These are phyloP conservation scores for Stephania yunnanensis DNA, from an alignment of 164 flowering plant species.

Conservation along the genomic window DNA sequence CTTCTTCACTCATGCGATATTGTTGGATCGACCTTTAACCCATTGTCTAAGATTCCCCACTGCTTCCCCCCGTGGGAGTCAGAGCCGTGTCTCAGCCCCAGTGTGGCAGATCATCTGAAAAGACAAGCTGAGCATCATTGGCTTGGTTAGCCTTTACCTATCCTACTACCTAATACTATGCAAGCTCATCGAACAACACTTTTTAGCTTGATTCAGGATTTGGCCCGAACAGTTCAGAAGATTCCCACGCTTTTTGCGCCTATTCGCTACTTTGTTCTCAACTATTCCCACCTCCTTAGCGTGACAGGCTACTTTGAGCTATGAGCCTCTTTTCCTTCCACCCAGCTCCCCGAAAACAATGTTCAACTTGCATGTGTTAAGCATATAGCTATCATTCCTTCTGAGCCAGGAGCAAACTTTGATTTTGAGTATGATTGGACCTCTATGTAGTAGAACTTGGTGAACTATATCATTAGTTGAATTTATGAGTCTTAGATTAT, in stretches of 20 bases:
- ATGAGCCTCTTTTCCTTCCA: neutral
- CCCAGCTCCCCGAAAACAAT: neutral
- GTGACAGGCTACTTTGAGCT: neutral
- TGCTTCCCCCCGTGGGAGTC: too few species aligned
- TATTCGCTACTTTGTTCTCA: constrained; percentile 7
- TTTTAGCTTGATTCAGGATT: constrained; percentile 12
- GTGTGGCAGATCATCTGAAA: too few species aligned
- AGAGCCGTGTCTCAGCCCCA: too few species aligned
- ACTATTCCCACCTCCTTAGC: constrained; percentile 1
- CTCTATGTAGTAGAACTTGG: too few species aligned
- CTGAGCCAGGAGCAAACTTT: too few species aligned
- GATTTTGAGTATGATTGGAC: too few species aligned
- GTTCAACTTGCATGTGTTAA: neutral
- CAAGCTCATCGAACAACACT: constrained; percentile 9
- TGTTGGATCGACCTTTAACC: constrained; percentile 27
- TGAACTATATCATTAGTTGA: too few species aligned
- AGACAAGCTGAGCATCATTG: constrained; percentile 1
- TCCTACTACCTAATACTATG: constrained; percentile 4
- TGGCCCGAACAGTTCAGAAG: constrained; percentile 10
- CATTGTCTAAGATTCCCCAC: constrained; percentile 25
- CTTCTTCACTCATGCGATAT: constrained; percentile 23
- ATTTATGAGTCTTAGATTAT: too few species aligned
- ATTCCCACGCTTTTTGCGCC: constrained; percentile 6
- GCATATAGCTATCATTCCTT: neutral
- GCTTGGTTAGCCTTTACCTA: neutral